A percentile compares a stretch with the other conserved stretches of the same genome.
Conservation (phyloP, 306 rosid genomes). For the Cicer arietinum region DNA sequence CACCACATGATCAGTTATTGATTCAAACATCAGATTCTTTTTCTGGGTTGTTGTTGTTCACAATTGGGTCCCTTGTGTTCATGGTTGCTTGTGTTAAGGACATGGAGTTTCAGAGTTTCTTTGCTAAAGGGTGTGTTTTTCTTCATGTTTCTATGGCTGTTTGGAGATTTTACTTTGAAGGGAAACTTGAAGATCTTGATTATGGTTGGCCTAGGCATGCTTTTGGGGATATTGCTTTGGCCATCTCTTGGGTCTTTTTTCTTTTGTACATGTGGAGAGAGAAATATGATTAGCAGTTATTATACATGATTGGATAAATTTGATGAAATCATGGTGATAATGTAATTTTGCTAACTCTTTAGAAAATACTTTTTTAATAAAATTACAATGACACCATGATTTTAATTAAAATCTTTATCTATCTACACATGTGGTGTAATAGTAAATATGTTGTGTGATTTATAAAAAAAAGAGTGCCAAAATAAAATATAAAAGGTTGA, state of each 20-base stretch:
- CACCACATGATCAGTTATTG: slow-evolving; percentile 80
- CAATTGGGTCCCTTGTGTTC: slow-evolving; percentile 73
- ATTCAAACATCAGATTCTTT: slow-evolving; percentile 82
- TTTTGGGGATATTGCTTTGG: slow-evolving; percentile 77
- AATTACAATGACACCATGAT: too few species aligned
- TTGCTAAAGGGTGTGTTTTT: slow-evolving; percentile 83
- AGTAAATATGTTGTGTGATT: not conserved
- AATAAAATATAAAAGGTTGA: too few species aligned
- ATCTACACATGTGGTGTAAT: too few species aligned
- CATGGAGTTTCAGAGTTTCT: slow-evolving; percentile 81
- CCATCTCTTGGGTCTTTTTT: slow-evolving; percentile 76
- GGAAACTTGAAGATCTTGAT: slow-evolving; percentile 70
- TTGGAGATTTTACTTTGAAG: slow-evolving; percentile 80
- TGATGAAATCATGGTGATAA: too few species aligned
- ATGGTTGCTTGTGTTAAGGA: slow-evolving; percentile 90
- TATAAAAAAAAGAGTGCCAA: not conserved
- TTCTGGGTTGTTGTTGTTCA: slow-evolving; percentile 78
- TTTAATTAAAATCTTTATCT: too few species aligned
- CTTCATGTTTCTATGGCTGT: slow-evolving; percentile 87
- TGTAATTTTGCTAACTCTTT: too few species aligned
- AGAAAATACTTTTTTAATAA: too few species aligned
- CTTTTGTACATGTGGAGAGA: slow-evolving; percentile 84
- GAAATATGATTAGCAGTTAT: slow-evolving; percentile 69
- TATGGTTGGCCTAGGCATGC: slow-evolving; percentile 76
- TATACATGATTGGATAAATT: too few species aligned